phyloP scores from a whole-genome alignment of 495 filamentous ascomycete genomes.

The Aspergillus ellipticus region DNA sequence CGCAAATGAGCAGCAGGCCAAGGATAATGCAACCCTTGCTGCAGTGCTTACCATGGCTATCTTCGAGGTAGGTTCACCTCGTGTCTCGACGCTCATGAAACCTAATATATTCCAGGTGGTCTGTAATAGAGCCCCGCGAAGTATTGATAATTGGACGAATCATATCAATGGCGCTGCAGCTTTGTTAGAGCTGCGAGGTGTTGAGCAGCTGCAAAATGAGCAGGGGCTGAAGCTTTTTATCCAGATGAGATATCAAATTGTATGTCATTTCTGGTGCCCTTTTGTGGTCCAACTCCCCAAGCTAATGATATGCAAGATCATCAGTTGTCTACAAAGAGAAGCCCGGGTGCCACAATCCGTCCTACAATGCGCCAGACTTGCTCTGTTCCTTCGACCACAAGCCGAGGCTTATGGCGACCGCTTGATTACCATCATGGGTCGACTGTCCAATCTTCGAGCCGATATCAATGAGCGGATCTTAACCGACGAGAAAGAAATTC shows the following conservation, averaged over 20 bases:
- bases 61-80: slow-evolving; percentile 39
- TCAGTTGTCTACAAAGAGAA: slow-evolving; percentile 38
- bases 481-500: slow-evolving; percentile 39
- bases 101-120: slow-evolving; percentile 34
- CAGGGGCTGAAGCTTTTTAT: slow-evolving; percentile 56
- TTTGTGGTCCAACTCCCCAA: not conserved
- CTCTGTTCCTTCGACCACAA: slow-evolving; percentile 32
- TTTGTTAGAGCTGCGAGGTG: slow-evolving; percentile 53
- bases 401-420: slow-evolving; percentile 33
- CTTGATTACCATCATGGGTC: slow-evolving; percentile 35
- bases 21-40: slow-evolving; percentile 59
- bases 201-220: slow-evolving; percentile 50
- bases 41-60: slow-evolving; percentile 55
- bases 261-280: slow-evolving; percentile 16
- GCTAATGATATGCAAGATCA: slow-evolving; percentile 24
- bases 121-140: slow-evolving; percentile 40
- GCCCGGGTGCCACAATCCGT: slow-evolving; percentile 32
- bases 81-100: slow-evolving; percentile 7
- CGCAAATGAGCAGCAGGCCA: slow-evolving; percentile 48
- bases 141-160: slow-evolving; percentile 52
- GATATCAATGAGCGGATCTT: slow-evolving; percentile 36
- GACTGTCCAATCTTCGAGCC: slow-evolving; percentile 45
- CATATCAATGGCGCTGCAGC: slow-evolving; percentile 59
- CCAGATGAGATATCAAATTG: slow-evolving; percentile 50
- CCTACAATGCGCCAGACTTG: slow-evolving; percentile 31